Evolutionary conservation across 73 alveolate species (phyloP), one percentile per base, ranked within the genome.

Genomic region (Effrenium voratum): DNA sequence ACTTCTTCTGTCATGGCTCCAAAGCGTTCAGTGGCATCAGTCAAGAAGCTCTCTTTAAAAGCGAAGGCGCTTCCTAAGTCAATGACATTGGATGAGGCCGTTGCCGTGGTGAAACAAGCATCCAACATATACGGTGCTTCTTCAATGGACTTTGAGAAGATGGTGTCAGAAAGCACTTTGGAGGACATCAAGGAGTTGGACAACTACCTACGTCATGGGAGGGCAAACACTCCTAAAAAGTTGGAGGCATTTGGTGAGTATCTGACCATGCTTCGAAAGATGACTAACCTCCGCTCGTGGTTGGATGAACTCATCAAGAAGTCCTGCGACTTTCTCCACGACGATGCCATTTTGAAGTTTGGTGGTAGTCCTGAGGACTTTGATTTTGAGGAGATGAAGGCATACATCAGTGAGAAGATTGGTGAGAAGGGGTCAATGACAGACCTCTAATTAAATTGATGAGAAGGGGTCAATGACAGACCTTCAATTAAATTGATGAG

Each of bases 341-440:
- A 68, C 46, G 22, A n/a, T 5, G 81, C 81, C 30, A 68, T n/a
- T 46, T 4, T 10, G 28, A 26, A 68, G 81, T 68, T 68, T 46
- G 75, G 75, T 60, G 81, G 81, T 46, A n/a, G 22, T 24, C 81
- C 81, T 3, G 81, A 68, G 5, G 46, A n/a, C 81, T 68, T 68
- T 68, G 81, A 68, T 24, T 68, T 68, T n/a, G 81, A 68, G 81
- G 81, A 68, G 81, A 68, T 68, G 81, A 68, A 68, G 81, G 81
- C 36, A 13, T 68, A 68, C 46, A 68, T 68, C 81, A 68, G 81
- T 30, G n/a, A n/a, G n/a, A n/a, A 68, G 81, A 8, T 26, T 43
- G 44, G 81, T 43, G 81, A 13, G 81, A 68, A 68, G 46, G 5
- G 8, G 81, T 68, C 46, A 8, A 30, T 44, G 36, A 44, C 43